phyloP scores from a whole-genome alignment of 1,284 basidiomycete genomes.

The Ceratobasidium sp. region DNA sequence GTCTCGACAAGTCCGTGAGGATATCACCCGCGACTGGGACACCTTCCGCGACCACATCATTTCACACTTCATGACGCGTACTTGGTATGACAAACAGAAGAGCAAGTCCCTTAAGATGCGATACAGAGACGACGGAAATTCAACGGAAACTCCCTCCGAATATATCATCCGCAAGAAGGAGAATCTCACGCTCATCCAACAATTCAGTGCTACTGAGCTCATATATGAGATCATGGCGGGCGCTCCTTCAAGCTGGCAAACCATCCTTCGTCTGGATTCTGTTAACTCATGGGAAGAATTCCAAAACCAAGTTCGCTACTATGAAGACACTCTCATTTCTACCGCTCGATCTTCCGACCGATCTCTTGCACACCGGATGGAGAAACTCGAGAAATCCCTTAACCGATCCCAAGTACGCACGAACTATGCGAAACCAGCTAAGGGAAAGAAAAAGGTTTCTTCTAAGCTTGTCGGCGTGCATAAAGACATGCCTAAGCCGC shows the following conservation, averaged over 20 bases:
- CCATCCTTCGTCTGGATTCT: constrained; percentile 49
- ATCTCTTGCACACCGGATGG: constrained; percentile 46
- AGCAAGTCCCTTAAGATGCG: neutral
- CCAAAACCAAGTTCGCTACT: constrained; percentile 38
- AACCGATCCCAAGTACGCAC: constrained; percentile 4
- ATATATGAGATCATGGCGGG: constrained; percentile 53
- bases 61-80: constrained; percentile 12
- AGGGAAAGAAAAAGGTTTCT: neutral
- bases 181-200: neutral
- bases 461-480: constrained; percentile 34
- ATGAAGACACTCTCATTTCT: constrained; percentile 50
- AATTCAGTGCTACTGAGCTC: neutral
- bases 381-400: constrained; percentile 24
- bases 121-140: neutral
- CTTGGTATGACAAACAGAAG: neutral
- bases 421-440: neutral
- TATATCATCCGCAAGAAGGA: constrained; percentile 17
- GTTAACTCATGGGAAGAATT: constrained; percentile 49
- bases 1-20: neutral
- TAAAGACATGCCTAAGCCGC: constrained; percentile 40
- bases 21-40: constrained; percentile 7
- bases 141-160: constrained; percentile 1
- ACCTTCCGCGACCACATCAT: constrained; percentile 15
- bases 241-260: constrained; percentile 50
- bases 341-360: constrained; percentile 35